Evolutionary conservation across 176 grass and related monocot genomes (phyloP), one percentile per base, ranked within the genome.

Genomic region (Puccinellia tenuiflora): DNA sequence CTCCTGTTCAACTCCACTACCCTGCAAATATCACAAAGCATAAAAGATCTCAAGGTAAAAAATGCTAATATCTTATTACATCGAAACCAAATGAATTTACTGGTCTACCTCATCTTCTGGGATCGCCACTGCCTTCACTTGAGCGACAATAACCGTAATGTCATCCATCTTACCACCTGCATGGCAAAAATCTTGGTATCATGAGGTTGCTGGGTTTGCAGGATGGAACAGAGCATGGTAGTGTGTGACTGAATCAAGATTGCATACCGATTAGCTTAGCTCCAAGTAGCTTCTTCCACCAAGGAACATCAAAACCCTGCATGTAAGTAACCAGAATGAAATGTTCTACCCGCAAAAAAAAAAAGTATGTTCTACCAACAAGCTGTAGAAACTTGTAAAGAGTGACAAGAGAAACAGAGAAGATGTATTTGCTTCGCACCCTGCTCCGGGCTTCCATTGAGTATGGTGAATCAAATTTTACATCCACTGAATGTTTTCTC

Each of bases 141-240:
- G 84, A 15, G 88, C 92, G 0, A 98, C 92, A 47, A 93, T 84
- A 15, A 93, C 96, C 10, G 92, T 98, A 52, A 98, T 92, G 73
- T 98, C 96, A 83, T 98, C 96, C 87, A 95, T 86, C 83, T 98
- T 98, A 83, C 92, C 96, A 73, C 96, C 96, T 98, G 85, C 57
- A 40, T 37, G 8, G 79, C 42, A 25, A 73, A 78, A 79, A 72
- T 63, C 50, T 48, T 6, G 52, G 43, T 43, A 54, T 30, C 39
- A 26, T 85, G 52, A 26, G 72, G 10, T 47, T 62, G 21, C 63
- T 72, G 45, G 14, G 52, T 53, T 24, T 31, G 6, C 53, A 25
- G 34, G 66, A 48, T 42, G 75, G 38, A 65, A 50, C 34, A 31
- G 55, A 64, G 33, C 31, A 90, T 79, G 66, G 13, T 13, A 43